Conservation (phyloP, 176 grass and related monocot species). For the Juncus inflexus region DNA sequence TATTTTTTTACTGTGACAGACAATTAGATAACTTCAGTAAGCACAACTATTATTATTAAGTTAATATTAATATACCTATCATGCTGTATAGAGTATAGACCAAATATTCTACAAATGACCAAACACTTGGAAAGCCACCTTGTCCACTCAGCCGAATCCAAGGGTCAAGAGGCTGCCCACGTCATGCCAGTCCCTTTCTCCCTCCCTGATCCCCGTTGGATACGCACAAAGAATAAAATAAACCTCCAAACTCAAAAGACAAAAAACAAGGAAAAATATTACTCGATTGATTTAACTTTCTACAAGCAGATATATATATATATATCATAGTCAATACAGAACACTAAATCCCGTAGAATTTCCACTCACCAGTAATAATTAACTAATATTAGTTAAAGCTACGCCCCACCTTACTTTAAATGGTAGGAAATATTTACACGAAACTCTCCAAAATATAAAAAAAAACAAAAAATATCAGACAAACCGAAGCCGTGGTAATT, state of each 20-base stretch:
- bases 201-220: neutral
- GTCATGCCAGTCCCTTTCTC: conserved; percentile 5
- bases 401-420: conserved; percentile 6
- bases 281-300: neutral
- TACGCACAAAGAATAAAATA: neutral
- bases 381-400: neutral
- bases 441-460: conserved; percentile 1
- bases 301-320: neutral
- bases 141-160: neutral
- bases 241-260: neutral
- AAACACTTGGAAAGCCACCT: no score
- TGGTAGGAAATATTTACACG: conserved; percentile 19
- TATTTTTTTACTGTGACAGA: no score
- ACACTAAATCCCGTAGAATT: conserved; percentile 20
- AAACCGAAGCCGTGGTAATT: neutral
- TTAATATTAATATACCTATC: no score
- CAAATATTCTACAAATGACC: no score
- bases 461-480: conserved; percentile 19
- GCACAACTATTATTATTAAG: no score
- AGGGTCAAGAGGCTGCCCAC: conserved; percentile 3
- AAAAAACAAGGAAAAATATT: neutral
- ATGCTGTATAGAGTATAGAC: no score
- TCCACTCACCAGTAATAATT: conserved; percentile 17
- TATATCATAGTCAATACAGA: conserved; percentile 7
- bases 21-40: no score